A percentile compares a stretch with the other conserved stretches of the same genome.
phyloP scores from a whole-genome alignment of 2,329 filamentous ascomycete genomes.

The Fusarium sp. region DNA sequence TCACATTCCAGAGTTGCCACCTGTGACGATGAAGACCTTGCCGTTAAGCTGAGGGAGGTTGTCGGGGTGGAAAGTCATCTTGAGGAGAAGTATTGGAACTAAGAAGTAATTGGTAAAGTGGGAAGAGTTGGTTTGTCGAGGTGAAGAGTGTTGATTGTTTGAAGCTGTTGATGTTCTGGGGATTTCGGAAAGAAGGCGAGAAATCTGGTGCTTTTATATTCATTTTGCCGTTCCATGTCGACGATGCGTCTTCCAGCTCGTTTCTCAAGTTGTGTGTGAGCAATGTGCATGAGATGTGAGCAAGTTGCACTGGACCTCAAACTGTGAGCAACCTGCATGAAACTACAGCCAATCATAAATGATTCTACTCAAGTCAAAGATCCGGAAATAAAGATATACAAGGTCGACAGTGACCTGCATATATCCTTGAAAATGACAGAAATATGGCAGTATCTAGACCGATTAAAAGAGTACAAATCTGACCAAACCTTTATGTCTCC shows the following conservation, averaged over 20 bases:
- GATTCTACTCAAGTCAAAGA: neutral
- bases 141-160: neutral
- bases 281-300: conserved; percentile 22
- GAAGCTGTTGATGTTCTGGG: neutral
- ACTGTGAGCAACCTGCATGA: conserved; percentile 12
- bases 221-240: rapidly evolving
- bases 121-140: neutral
- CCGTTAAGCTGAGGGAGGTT: conserved; percentile 17
- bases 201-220: conserved; percentile 3
- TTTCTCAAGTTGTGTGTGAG: conserved; percentile 20
- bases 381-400: neutral
- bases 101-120: neutral
- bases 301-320: conserved; percentile 2
- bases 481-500: no score
- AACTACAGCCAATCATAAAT: neutral
- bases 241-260: neutral
- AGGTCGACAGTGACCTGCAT: conserved; percentile 7
- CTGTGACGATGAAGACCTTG: conserved; percentile 31
- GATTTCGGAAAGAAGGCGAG: neutral
- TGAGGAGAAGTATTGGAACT: neutral
- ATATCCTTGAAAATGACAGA: neutral
- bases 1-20: conserved; percentile 30
- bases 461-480: no score
- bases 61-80: conserved; percentile 27
- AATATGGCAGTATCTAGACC: no score